phyloP scores from a whole-genome alignment of 495 filamentous ascomycete species.

The Friedmanniomyces endolithicus region DNA sequence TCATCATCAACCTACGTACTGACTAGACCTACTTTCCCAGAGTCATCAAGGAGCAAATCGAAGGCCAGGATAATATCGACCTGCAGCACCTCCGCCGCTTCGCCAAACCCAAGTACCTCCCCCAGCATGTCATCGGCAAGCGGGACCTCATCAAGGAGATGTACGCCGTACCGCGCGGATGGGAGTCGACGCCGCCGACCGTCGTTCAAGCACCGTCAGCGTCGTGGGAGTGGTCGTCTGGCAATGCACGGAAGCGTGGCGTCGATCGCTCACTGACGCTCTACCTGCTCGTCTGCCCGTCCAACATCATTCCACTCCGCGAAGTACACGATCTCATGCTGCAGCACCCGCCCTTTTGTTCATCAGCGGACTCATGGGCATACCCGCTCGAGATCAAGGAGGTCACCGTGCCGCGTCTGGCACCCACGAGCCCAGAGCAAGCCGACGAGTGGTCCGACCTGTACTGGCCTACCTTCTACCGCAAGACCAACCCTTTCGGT shows the following conservation, averaged over 20 bases:
- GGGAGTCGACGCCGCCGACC: constrained; percentile 9
- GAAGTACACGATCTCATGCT: constrained; percentile 28
- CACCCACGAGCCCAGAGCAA: constrained; percentile 62
- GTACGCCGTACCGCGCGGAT: constrained; percentile 15
- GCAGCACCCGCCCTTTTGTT: constrained; percentile 11
- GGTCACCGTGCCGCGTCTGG: constrained; percentile 56
- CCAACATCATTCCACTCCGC: constrained; percentile 31
- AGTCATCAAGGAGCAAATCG: constrained; percentile 19
- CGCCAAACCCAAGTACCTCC: constrained; percentile 57
- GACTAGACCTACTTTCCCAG: constrained; percentile 1
- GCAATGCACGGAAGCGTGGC: background rate
- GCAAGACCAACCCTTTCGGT: constrained; percentile 65
- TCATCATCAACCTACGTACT: background rate
- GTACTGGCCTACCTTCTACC: constrained; percentile 85
- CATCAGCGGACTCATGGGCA: constrained; percentile 23
- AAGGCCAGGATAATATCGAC: constrained; percentile 16
- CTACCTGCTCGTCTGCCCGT: constrained; percentile 36
- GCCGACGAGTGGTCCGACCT: constrained; percentile 61
- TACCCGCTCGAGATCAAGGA: constrained; percentile 35
- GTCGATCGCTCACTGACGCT: constrained; percentile 15
- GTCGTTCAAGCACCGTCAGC: constrained; percentile 6
- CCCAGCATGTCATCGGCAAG: constrained; percentile 33
- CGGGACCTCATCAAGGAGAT: constrained; percentile 23
- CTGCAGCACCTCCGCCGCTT: constrained; percentile 64
- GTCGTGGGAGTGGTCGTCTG: constrained; percentile 8